These are phyloP conservation scores for Teratosphaeriaceae sp. DNA, from an alignment of 2,329 filamentous ascomycete species.

Conservation along the genomic window DNA sequence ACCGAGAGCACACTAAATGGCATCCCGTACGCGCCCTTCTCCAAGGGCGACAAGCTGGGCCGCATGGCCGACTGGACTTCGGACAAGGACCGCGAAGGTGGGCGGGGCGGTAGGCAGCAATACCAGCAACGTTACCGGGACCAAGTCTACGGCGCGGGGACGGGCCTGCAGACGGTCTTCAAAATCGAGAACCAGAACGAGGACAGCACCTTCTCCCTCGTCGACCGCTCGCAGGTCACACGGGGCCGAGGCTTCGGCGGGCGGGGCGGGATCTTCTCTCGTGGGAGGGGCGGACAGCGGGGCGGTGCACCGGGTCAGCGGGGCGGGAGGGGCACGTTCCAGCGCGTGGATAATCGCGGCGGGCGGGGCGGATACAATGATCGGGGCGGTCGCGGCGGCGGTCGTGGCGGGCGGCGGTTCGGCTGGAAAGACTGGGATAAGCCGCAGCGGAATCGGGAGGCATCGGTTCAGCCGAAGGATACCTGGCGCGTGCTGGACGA, in stretches of 20 bases:
- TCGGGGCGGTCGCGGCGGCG: conserved; percentile 60
- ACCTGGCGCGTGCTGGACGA: conserved; percentile 96
- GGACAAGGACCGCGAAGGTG: conserved; percentile 66
- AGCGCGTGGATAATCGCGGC: conserved; percentile 56
- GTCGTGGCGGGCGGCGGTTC: conserved; percentile 75
- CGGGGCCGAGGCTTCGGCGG: conserved; percentile 76
- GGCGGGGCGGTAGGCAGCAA: conserved; percentile 70
- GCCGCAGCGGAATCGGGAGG: conserved; percentile 90
- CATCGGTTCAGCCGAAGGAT: conserved; percentile 90
- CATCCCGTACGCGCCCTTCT: conserved; percentile 95
- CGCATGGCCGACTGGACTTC: conserved; percentile 98
- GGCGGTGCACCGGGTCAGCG: conserved; percentile 61
- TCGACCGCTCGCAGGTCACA: conserved; percentile 86
- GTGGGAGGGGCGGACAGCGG: conserved; percentile 53
- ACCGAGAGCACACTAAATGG: conserved; percentile 85
- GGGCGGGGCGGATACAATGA: conserved; percentile 66
- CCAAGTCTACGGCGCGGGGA: conserved; percentile 92
- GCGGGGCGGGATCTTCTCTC: conserved; percentile 78
- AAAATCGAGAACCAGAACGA: conserved; percentile 83
- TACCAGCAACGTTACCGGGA: conserved; percentile 93
- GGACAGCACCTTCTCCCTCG: conserved; percentile 94
- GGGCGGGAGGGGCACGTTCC: conserved; percentile 64
- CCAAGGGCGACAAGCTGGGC: conserved; percentile 96
- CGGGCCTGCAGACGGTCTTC: conserved; percentile 69
- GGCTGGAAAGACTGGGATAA: conserved; percentile 99